Evolutionary conservation across 306 rosid genomes (phyloP).

Genomic region (Prunus kanzakura): DNA sequence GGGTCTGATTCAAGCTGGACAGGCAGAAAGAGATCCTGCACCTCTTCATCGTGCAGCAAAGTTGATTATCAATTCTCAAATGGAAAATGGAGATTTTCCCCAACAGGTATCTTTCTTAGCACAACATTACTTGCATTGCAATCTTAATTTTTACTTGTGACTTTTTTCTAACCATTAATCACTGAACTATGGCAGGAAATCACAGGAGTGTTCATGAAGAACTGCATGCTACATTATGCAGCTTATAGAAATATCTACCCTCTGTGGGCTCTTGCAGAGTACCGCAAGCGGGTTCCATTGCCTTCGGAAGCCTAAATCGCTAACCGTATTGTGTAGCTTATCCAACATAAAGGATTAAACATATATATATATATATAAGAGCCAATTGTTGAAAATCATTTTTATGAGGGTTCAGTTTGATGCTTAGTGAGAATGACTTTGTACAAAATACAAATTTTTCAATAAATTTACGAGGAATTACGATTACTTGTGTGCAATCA

Average conservation of each 20-base stretch:
- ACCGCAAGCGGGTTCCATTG: conserved; percentile 25
- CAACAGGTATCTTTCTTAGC: conserved; percentile 42
- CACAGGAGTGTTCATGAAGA: conserved; percentile 50
- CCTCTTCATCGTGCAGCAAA: conserved; percentile 65
- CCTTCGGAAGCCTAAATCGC: conserved; percentile 18
- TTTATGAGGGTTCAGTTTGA: no score
- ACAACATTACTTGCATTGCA: background rate
- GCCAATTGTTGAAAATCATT: no score
- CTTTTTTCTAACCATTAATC: background rate
- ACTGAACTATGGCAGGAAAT: conserved; percentile 39
- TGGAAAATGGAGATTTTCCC: conserved; percentile 66
- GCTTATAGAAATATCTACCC: conserved; percentile 4
- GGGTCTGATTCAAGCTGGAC: conserved; percentile 54
- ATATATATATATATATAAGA: no score
- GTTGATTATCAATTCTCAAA: conserved; percentile 52
- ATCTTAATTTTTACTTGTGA: no score
- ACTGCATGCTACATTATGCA: conserved; percentile 64
- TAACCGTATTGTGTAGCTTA: background rate
- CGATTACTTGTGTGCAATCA: no score
- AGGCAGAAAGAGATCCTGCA: background rate
- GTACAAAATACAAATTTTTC: no score
- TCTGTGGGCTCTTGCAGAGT: no score
- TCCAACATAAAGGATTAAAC: background rate
- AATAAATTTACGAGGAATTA: no score
- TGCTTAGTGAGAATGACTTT: no score